Conservation (phyloP, 768 basidiomycete species). For the Mycena pura region DNA sequence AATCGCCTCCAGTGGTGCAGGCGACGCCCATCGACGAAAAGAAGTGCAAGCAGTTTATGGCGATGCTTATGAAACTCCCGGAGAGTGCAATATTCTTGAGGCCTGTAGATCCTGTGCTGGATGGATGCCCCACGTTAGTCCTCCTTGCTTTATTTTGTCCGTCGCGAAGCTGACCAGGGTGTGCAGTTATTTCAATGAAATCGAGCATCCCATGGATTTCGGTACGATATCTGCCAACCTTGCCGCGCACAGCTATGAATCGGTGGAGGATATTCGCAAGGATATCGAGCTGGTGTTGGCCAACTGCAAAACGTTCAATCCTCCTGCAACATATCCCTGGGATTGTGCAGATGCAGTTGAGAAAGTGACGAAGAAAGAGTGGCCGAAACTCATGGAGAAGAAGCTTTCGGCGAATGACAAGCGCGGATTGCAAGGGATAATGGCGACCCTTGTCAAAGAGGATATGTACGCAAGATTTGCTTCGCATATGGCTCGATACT, state of each 20-base stretch:
- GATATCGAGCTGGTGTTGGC: slow-evolving; percentile 84
- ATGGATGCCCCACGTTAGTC: slow-evolving; percentile 91
- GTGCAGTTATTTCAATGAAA: slow-evolving; percentile 88
- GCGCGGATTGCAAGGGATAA: slow-evolving; percentile 70
- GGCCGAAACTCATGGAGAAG: slow-evolving; percentile 76
- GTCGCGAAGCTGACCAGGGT: slow-evolving; percentile 17
- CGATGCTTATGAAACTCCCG: slow-evolving; percentile 60
- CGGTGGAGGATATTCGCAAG: slow-evolving; percentile 81
- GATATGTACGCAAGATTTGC: slow-evolving; percentile 54
- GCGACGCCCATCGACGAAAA: slow-evolving; percentile 74
- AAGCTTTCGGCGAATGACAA: slow-evolving; percentile 84
- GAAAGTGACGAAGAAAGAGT: slow-evolving; percentile 81
- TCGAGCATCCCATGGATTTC: slow-evolving; percentile 93
- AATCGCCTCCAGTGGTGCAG: slow-evolving; percentile 39
- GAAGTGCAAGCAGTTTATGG: slow-evolving; percentile 81
- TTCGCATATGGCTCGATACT: not conserved
- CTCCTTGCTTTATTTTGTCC: not conserved
- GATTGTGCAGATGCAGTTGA: slow-evolving; percentile 78
- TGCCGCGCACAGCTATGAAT: slow-evolving; percentile 67
- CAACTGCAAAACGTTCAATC: slow-evolving; percentile 95
- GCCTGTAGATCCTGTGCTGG: slow-evolving; percentile 83
- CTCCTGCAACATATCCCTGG: slow-evolving; percentile 76
- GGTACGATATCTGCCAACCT: slow-evolving; percentile 79
- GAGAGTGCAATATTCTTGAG: slow-evolving; percentile 77
- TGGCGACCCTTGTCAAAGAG: slow-evolving; percentile 75